Conservation (phyloP, 208 protist species). For the Blechomonas ayalai region DNA sequence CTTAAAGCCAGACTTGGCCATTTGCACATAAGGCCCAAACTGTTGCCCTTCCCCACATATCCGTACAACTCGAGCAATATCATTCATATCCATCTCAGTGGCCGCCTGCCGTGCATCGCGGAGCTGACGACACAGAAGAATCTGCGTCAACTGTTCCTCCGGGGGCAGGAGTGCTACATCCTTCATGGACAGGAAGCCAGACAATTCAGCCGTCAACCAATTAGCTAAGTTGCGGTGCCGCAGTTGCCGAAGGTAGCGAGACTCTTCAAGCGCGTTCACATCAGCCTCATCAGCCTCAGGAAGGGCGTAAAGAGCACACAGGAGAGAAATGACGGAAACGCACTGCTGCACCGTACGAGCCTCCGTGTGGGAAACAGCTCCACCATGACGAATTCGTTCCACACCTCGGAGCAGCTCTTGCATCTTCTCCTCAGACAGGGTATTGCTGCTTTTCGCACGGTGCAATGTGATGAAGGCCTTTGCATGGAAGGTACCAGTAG, state of each 20-base stretch:
- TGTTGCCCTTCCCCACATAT: slow-evolving; percentile 83
- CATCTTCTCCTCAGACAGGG: slow-evolving; percentile 68
- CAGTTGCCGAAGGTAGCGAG: slow-evolving; percentile 64
- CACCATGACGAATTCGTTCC: slow-evolving; percentile 11
- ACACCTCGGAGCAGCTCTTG: slow-evolving; percentile 20
- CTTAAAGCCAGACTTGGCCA: slow-evolving; percentile 30
- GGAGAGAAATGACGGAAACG: slow-evolving; percentile 38
- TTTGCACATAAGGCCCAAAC: slow-evolving; percentile 72
- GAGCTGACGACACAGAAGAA: slow-evolving; percentile 72
- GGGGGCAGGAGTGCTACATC: slow-evolving; percentile 11
- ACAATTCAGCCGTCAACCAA: slow-evolving; percentile 68
- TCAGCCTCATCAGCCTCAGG: slow-evolving; percentile 59
- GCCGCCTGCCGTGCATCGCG: slow-evolving; percentile 45
- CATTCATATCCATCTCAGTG: slow-evolving; percentile 25
- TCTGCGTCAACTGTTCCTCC: slow-evolving; percentile 58
- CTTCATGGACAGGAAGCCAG: slow-evolving; percentile 17
- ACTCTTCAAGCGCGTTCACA: slow-evolving; percentile 59
- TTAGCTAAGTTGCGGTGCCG: slow-evolving; percentile 57
- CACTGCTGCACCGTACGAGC: slow-evolving; percentile 49
- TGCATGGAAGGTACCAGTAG: slow-evolving; percentile 8
- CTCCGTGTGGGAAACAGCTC: slow-evolving; percentile 22
- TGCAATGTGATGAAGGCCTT: slow-evolving; percentile 16
- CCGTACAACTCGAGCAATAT: slow-evolving; percentile 61
- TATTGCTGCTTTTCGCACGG: slow-evolving; percentile 26
- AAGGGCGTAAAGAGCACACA: slow-evolving; percentile 76